Conservation (phyloP, 176 grass and related monocot genomes). For the Alloteropsis semialata region DNA sequence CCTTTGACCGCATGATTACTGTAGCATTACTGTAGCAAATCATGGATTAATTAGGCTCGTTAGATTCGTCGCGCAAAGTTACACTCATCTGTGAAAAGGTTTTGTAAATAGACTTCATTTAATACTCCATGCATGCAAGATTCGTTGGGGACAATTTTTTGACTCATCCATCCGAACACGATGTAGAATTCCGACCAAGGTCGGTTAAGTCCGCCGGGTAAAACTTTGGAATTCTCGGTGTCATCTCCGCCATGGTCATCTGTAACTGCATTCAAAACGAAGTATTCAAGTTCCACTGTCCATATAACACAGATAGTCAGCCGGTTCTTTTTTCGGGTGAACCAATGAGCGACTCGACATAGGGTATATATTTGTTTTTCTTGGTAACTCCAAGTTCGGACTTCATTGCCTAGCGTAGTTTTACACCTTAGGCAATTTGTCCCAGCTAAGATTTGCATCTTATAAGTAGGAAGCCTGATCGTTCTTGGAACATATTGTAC, state of each 20-base stretch:
- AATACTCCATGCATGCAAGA: no score
- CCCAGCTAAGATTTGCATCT: neutral
- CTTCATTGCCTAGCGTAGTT: neutral
- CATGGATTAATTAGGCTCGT: no score
- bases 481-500: neutral
- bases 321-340: neutral
- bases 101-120: no score
- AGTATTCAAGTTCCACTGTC: neutral
- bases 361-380: neutral
- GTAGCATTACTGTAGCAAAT: no score
- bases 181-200: neutral
- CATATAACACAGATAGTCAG: neutral
- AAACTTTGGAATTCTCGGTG: neutral
- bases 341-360: neutral
- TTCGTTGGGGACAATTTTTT: no score
- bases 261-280: neutral
- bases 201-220: neutral
- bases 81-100: no score
- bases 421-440: neutral
- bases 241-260: neutral
- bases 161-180: no score
- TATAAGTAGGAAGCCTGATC: neutral
- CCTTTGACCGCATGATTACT: no score
- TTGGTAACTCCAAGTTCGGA: neutral
- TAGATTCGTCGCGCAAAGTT: no score